Base-by-base conservation (phyloP, 75 land plant species). In the Pinus taeda region DNA sequence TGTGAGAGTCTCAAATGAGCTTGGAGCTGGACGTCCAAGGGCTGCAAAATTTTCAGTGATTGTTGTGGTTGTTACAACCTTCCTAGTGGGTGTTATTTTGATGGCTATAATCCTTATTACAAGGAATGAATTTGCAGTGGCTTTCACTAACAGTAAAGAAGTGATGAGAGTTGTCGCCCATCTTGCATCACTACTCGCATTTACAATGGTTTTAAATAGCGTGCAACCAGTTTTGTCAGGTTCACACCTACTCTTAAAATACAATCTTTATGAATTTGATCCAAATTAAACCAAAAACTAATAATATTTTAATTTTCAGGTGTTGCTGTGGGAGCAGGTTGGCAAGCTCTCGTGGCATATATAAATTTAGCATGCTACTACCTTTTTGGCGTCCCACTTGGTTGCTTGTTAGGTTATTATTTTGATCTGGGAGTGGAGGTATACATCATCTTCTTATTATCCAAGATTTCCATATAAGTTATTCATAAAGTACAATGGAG, bases 1-100 rank as follows among this genome's bases (percentile, higher is more conserved):
- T 57, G 76, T 77, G 29, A 73, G 86, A 57, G 80, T 84, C 22
- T 73, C 80, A 20, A 84, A 84, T 78, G 86, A 84, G 63, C 74
- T 84, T 0, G 85, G 86, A 15, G 85, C 80, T 59, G 86, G 86
- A 6, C 74, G 78, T 13, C 81, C 85, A 9, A 39, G 59, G 30
- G 59, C 71, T 15, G 86, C 85, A 13, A 60, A 69, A 45, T 61
- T 59, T 33, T 74, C 88, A 30, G 87, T 81, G 36, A 17, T 55
- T 26, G 57, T 81, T 24, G 87, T 73, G 22, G 21, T 81, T 53
- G 26, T 63, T 4, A 73, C 82, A 30, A 78, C 83, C 2, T 29
- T 74, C 15, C 9, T 74, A 7, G 73, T 85, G 56, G 88, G 84
- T 2, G 20, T 64, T 0, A 7, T 85, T 3, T 33, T 87, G 0